These are phyloP conservation scores for Solanum peruvianum DNA, from an alignment of 257 asterid genomes.

Conservation along the genomic window DNA sequence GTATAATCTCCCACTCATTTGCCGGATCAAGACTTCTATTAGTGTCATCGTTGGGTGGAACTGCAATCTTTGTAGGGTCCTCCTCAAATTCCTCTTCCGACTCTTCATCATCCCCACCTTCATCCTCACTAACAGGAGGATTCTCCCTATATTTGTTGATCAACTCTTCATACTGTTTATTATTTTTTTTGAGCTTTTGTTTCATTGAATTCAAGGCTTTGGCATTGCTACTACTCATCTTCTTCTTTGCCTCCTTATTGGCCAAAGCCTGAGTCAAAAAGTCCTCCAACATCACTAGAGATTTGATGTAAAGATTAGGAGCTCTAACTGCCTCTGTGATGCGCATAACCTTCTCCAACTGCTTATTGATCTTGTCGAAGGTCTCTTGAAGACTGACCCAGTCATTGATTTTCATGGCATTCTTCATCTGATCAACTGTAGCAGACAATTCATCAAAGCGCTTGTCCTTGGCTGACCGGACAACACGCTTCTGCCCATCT, in stretches of 20 bases:
- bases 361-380: slow-evolving; percentile 90
- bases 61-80: slow-evolving; percentile 22
- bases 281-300: slow-evolving; percentile 82
- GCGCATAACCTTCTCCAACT: slow-evolving; percentile 79
- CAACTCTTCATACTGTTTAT: slow-evolving; percentile 67
- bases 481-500: slow-evolving; percentile 55
- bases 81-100: slow-evolving; percentile 40
- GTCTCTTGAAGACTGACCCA: slow-evolving; percentile 89
- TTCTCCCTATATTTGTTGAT: slow-evolving; percentile 68
- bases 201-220: slow-evolving; percentile 92
- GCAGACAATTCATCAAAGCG: slow-evolving; percentile 78
- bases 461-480: slow-evolving; percentile 72
- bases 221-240: slow-evolving; percentile 93
- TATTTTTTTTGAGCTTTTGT: slow-evolving; percentile 82
- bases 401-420: slow-evolving; percentile 87
- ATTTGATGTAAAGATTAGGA: slow-evolving; percentile 71
- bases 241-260: slow-evolving; percentile 93
- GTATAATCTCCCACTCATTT: slow-evolving; percentile 65
- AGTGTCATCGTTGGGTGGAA: slow-evolving; percentile 22
- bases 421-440: slow-evolving; percentile 85
- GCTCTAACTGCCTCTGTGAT: slow-evolving; percentile 50
- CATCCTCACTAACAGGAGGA: slow-evolving; percentile 65
- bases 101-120: slow-evolving; percentile 48
- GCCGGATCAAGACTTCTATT: slow-evolving; percentile 21
- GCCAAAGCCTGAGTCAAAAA: slow-evolving; percentile 67